Conservation (phyloP, 768 basidiomycete species). For the Psilocybe cyanescens region DNA sequence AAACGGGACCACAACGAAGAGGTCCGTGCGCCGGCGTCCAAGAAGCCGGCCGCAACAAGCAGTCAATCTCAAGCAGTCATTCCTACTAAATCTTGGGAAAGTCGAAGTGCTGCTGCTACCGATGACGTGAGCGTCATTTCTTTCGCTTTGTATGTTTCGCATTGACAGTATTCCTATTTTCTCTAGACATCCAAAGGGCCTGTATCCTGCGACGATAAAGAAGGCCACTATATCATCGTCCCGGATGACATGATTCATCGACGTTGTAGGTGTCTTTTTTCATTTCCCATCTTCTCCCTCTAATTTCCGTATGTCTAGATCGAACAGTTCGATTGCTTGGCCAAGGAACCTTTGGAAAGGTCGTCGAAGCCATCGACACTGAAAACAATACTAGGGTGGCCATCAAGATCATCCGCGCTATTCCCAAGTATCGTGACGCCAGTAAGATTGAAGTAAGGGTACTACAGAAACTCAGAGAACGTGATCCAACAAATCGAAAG, state of each 20-base stretch:
- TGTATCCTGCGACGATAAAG: conserved; percentile 92
- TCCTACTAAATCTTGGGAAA: conserved; percentile 68
- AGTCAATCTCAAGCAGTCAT: conserved; percentile 51
- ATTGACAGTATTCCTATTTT: conserved; percentile 26
- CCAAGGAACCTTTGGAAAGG: conserved; percentile 99
- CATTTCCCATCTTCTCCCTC: conserved; percentile 15
- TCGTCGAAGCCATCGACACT: conserved; percentile 90
- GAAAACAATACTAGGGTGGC: conserved; percentile 81
- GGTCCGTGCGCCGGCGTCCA: conserved; percentile 66
- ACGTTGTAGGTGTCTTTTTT: conserved; percentile 63
- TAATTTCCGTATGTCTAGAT: conserved; percentile 54
- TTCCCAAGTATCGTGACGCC: conserved; percentile 98
- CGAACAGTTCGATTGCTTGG: conserved; percentile 90
- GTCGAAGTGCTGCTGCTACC: conserved; percentile 62
- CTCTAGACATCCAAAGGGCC: conserved; percentile 66
- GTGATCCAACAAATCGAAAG: conserved; percentile 89
- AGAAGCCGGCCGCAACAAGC: conserved; percentile 56
- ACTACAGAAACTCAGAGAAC: conserved; percentile 85
- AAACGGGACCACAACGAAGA: conserved; percentile 80
- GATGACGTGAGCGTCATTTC: conserved; percentile 62
- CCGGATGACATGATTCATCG: conserved; percentile 87
- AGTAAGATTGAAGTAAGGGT: conserved; percentile 98
- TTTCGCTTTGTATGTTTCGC: conserved; percentile 22
- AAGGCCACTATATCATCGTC: conserved; percentile 97
- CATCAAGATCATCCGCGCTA: conserved; percentile 98